phyloP scores from a whole-genome alignment of 83 land plant genomes.

The Picea abies region DNA sequence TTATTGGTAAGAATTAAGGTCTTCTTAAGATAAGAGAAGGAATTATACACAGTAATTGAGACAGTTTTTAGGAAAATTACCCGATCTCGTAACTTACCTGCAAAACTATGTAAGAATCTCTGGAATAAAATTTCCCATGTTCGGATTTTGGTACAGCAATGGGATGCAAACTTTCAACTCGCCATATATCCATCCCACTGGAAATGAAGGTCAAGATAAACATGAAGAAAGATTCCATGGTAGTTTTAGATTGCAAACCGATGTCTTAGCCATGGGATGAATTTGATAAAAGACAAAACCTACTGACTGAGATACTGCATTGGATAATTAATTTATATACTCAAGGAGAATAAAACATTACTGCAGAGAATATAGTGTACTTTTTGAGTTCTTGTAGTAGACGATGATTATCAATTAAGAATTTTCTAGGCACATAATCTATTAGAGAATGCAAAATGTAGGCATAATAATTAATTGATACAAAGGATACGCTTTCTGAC shows the following conservation, averaged over 20 bases:
- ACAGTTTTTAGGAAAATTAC: not conserved
- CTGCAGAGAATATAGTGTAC: not conserved
- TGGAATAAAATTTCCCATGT: constrained; percentile 78
- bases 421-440: not conserved
- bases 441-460: not conserved
- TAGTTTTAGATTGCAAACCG: not conserved
- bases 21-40: not conserved
- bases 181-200: constrained; percentile 86
- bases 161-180: constrained; percentile 78
- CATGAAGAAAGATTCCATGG: not conserved
- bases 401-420: not conserved
- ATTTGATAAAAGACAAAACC: not conserved
- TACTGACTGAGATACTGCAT: not conserved
- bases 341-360: not conserved
- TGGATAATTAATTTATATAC: not conserved
- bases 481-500: constrained; percentile 78
- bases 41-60: not conserved
- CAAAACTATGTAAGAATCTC: constrained; percentile 73
- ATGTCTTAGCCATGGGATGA: not conserved
- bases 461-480: not conserved
- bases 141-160: constrained; percentile 71
- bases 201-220: constrained; percentile 6
- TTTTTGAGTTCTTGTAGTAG: not conserved
- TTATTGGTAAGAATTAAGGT: not conserved
- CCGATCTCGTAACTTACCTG: constrained; percentile 34